Evolutionary conservation across 1,284 basidiomycete species (phyloP), one percentile per base, ranked within the genome.

Genomic region (Leccinum fallax): DNA sequence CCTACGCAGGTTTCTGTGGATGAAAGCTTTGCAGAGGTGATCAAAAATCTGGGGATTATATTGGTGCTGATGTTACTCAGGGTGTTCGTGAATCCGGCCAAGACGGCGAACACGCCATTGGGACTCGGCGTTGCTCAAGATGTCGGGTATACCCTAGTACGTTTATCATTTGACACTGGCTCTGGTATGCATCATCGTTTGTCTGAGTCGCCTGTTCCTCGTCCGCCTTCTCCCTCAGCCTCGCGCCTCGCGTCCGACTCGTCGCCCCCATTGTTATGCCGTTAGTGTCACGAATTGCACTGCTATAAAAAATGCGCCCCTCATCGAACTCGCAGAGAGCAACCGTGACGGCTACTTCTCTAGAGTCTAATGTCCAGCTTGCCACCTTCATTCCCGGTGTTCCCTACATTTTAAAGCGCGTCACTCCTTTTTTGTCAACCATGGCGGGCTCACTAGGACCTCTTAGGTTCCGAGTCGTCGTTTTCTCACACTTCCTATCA

Each of bases 241-340:
- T 55, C 61, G 66, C 51, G 8, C 40, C n/a, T 43, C 40, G 40
- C 5, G 40, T 38, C 8, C 28, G 28, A 28, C 28, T 9, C 28
- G 21, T 19, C 61, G 59, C 66, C 63, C 63, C 57, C 28, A 28
- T 28, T 28, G 7, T 28, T 28, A 83, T 83, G 83, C 76, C 80
- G 30, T 79, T 76, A 79, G 80, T 66, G 78, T 82, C 65, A 90
- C 90, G 15, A 79, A 78, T 66, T 83, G 80, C 46, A 86, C 88
- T 30, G 83, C 88, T 60, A 92, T 93, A 48, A 89, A 90, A 74
- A 96, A 96, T 71, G 88, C 94, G 6, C 93, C 94, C 36, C 81
- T 95, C 62, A 77, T 86, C 46, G 89, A 88, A 60, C 90, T 96
- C 53, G 92, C 88, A 2, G 95, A 97, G 79, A 94, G 95, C 58